Percentiles rank a stretch among this genome's conserved stretches.
phyloP scores from a whole-genome alignment of 768 basidiomycete species.

The Tulasnella sp. region DNA sequence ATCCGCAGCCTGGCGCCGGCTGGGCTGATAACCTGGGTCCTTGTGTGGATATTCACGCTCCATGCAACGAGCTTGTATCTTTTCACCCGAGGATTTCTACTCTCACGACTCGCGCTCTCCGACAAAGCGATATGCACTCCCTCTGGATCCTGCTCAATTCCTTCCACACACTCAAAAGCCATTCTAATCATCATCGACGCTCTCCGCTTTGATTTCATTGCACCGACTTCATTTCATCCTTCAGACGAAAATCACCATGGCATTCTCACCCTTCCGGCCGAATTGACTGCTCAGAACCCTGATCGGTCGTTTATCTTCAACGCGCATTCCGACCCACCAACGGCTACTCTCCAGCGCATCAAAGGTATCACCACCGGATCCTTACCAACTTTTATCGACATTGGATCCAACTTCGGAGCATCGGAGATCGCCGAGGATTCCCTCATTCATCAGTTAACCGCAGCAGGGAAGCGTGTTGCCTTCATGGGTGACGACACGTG shows the following conservation, averaged over 20 bases:
- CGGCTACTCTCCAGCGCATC: constrained; percentile 87
- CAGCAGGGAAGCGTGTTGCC: constrained; percentile 57
- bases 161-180: constrained; percentile 67
- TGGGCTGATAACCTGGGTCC: constrained; percentile 17
- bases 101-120: constrained; percentile 65
- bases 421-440: constrained; percentile 85
- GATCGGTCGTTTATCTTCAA: constrained; percentile 78
- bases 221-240: constrained; percentile 51
- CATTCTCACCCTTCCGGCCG: constrained; percentile 67
- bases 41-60: constrained; percentile 43
- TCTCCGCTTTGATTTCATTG: constrained; percentile 87
- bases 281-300: constrained; percentile 58
- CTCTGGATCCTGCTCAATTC: constrained; percentile 37
- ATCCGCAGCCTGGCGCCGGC: not conserved
- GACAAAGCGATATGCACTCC: constrained; percentile 42
- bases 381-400: constrained; percentile 88
- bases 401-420: constrained; percentile 88
- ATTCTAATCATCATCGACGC: constrained; percentile 86
- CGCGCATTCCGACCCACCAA: constrained; percentile 88
- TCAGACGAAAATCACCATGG: constrained; percentile 68
- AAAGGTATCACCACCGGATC: constrained; percentile 95
- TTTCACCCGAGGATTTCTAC: constrained; percentile 86
- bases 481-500: constrained; percentile 98
- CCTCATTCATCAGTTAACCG: constrained; percentile 60
- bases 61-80: constrained; percentile 78